A percentile compares a stretch with the other conserved stretches of the same genome.
Conservation (phyloP, 2,329 filamentous ascomycete species). For the Aspergillus jensenii region DNA sequence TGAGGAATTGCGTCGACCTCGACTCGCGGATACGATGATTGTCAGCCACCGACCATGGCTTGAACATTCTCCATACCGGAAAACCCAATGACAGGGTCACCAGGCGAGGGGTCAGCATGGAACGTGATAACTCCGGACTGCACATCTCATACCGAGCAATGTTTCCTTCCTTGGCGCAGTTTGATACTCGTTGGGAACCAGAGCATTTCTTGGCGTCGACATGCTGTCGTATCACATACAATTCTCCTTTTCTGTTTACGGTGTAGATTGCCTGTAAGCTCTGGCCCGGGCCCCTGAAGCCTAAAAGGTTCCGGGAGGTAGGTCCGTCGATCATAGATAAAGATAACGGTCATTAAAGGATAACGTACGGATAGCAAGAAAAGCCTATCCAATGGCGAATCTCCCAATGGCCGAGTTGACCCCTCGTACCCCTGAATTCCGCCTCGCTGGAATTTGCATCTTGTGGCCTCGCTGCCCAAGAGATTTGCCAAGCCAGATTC, state of each 20-base stretch:
- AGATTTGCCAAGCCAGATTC: constrained; percentile 13
- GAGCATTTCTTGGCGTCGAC: background rate
- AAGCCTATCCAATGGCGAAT: background rate
- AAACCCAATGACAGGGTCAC: constrained; percentile 1
- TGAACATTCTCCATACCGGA: background rate
- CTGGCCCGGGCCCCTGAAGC: background rate
- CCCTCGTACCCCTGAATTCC: background rate
- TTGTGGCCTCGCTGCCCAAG: background rate
- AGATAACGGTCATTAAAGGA: background rate
- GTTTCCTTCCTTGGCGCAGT: constrained; percentile 5
- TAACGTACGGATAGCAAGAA: background rate
- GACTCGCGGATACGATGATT: background rate
- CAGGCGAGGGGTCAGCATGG: background rate
- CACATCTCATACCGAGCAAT: background rate
- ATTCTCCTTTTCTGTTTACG: background rate
- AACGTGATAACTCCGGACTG: background rate
- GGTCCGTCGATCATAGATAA: background rate
- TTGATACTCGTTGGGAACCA: constrained; percentile 2
- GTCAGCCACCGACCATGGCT: background rate
- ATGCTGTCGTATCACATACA: background rate
- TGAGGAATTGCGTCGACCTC: background rate
- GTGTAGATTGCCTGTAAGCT: background rate
- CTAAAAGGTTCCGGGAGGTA: background rate
- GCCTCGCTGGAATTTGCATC: constrained; percentile 6
- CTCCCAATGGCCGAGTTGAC: background rate